phyloP scores from a whole-genome alignment of 1,139 yeast genomes.

The Yamadazyma jaroonii region DNA sequence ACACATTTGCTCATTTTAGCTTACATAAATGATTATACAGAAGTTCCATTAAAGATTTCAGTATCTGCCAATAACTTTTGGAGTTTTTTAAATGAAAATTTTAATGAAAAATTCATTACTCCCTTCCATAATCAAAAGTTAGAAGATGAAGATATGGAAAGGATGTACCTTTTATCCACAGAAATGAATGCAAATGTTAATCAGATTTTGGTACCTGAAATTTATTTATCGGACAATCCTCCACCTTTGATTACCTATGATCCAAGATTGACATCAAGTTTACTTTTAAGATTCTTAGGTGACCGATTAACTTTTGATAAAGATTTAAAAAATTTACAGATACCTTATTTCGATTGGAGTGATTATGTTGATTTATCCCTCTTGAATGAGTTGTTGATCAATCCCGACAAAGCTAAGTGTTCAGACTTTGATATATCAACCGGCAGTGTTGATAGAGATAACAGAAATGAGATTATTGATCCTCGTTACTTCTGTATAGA shows the following conservation, averaged over 20 bases:
- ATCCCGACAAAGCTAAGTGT: constrained; percentile 20
- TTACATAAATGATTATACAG: constrained; percentile 5
- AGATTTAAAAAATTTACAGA: constrained; percentile 4
- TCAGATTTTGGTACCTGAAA: constrained; percentile 5
- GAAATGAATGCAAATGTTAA: constrained; percentile 2
- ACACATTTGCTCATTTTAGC: constrained; percentile 14
- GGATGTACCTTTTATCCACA: constrained; percentile 6
- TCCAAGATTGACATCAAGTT: constrained; percentile 32
- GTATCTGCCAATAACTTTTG: background rate
- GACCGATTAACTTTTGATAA: constrained; percentile 10
- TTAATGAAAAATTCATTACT: constrained; percentile 3
- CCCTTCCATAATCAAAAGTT: constrained; percentile 3
- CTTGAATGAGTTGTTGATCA: constrained; percentile 19
- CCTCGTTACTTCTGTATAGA: constrained; percentile 26
- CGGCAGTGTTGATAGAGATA: constrained; percentile 14
- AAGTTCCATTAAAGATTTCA: background rate
- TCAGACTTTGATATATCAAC: constrained; percentile 20
- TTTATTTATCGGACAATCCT: constrained; percentile 2
- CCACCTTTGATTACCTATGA: constrained; percentile 23
- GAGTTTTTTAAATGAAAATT: background rate
- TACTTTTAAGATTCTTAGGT: constrained; percentile 21
- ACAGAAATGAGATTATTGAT: constrained; percentile 16
- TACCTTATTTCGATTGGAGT: constrained; percentile 35
- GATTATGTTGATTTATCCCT: constrained; percentile 31
- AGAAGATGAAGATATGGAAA: constrained; percentile 1